A percentile compares a stretch with the other conserved stretches of the same genome.
These are phyloP conservation scores for Pseudozyma sp. DNA, from an alignment of 1,284 basidiomycete genomes.

Conservation along the genomic window DNA sequence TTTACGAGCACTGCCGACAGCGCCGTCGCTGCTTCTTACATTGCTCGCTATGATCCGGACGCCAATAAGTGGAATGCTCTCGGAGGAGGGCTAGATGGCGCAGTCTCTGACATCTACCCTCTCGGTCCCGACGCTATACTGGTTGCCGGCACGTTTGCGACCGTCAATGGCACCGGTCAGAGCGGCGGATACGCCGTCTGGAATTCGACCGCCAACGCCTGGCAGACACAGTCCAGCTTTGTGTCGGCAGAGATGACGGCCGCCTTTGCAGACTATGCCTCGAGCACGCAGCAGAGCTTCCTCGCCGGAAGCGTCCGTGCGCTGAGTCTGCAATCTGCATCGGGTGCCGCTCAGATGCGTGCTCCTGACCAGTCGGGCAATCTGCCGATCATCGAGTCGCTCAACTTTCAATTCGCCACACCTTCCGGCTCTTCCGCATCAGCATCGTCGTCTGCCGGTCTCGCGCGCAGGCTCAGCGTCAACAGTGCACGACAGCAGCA, in stretches of 20 bases:
- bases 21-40: slow-evolving; percentile 71
- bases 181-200: slow-evolving; percentile 82
- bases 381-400: slow-evolving; percentile 50
- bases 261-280: slow-evolving; percentile 74
- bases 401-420: slow-evolving; percentile 69
- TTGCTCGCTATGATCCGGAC: slow-evolving; percentile 81
- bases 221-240: slow-evolving; percentile 72
- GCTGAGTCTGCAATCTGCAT: slow-evolving; percentile 68
- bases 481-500: slow-evolving; percentile 4
- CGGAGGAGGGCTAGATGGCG: slow-evolving; percentile 81
- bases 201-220: slow-evolving; percentile 76
- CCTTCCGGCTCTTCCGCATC: slow-evolving; percentile 73
- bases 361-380: slow-evolving; percentile 64
- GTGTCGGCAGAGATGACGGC: slow-evolving; percentile 77
- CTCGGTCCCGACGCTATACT: slow-evolving; percentile 74
- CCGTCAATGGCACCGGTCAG: slow-evolving; percentile 69
- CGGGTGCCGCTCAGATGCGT: slow-evolving; percentile 70
- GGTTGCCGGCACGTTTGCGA: slow-evolving; percentile 81
- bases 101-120: slow-evolving; percentile 75
- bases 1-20: slow-evolving; percentile 79
- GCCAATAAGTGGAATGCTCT: slow-evolving; percentile 79
- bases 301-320: slow-evolving; percentile 71
- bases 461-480: slow-evolving; percentile 19
- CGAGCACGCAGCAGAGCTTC: slow-evolving; percentile 68
- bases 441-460: slow-evolving; percentile 26